phyloP scores from a whole-genome alignment of 768 basidiomycete species.

The Kwoniella botswanensis region DNA sequence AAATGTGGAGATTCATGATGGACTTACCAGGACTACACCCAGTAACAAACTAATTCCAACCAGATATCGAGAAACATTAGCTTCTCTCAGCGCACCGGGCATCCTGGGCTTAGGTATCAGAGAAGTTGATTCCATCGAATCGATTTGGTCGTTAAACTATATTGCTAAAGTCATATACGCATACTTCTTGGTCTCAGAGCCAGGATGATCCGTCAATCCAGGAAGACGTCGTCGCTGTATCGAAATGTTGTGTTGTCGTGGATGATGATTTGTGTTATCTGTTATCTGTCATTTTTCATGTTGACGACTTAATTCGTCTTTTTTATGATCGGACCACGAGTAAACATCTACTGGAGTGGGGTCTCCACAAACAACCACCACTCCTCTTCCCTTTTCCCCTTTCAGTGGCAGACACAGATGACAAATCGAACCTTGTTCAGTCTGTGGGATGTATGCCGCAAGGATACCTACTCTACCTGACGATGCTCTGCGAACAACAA shows the following conservation, averaged over 20 bases:
- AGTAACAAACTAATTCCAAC: constrained; percentile 47
- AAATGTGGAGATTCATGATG: background rate
- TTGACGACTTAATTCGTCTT: constrained; percentile 7
- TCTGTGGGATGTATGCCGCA: too few relatives aligned
- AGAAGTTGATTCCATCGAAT: constrained; percentile 25
- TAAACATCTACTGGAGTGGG: background rate
- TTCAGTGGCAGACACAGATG: too few relatives aligned
- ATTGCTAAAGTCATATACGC: background rate
- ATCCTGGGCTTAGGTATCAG: constrained; percentile 22
- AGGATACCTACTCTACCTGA: too few relatives aligned
- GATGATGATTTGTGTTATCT: background rate
- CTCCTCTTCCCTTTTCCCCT: too few relatives aligned
- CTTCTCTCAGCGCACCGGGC: constrained; percentile 14
- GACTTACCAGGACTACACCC: constrained; percentile 41
- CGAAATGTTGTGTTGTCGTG: background rate
- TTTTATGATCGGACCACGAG: background rate
- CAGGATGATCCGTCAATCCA: background rate
- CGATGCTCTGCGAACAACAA: too few relatives aligned
- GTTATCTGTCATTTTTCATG: background rate
- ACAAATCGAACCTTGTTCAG: too few relatives aligned
- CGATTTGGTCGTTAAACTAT: background rate
- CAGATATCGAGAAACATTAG: constrained; percentile 42
- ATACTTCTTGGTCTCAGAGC: background rate
- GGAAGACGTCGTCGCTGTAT: background rate
- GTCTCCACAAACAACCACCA: constrained; percentile 6